These are phyloP conservation scores for Aspergillus affinis DNA, from an alignment of 495 filamentous ascomycete species.

Conservation along the genomic window DNA sequence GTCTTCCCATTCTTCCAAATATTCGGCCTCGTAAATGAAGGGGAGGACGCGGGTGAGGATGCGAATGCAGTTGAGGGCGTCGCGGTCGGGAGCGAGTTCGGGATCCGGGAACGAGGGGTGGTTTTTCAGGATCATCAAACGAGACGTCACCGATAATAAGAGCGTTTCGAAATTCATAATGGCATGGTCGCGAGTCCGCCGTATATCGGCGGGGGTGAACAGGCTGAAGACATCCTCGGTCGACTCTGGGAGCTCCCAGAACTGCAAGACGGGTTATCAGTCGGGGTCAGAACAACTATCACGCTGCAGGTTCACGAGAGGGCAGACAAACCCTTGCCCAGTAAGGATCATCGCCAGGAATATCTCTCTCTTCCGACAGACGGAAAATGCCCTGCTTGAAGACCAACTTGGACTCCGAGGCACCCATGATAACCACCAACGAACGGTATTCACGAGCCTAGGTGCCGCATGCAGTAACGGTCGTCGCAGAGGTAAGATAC, in stretches of 20 bases:
- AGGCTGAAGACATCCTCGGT: slow-evolving; percentile 96
- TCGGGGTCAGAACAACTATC: slow-evolving; percentile 13
- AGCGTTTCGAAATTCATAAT: slow-evolving; percentile 91
- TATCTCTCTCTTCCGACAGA: slow-evolving; percentile 85
- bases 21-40: slow-evolving; percentile 88
- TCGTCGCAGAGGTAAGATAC: not conserved
- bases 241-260: slow-evolving; percentile 97
- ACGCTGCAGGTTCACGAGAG: not conserved
- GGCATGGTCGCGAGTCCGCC: slow-evolving; percentile 82
- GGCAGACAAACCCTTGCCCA: slow-evolving; percentile 73
- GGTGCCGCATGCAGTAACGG: slow-evolving; percentile 31
- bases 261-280: slow-evolving; percentile 51
- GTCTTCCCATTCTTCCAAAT: slow-evolving; percentile 84
- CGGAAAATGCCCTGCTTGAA: slow-evolving; percentile 99
- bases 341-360: slow-evolving; percentile 85
- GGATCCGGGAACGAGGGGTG: slow-evolving; percentile 88
- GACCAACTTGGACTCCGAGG: slow-evolving; percentile 97
- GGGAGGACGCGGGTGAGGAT: slow-evolving; percentile 89
- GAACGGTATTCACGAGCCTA: slow-evolving; percentile 20
- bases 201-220: slow-evolving; percentile 91
- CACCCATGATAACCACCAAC: slow-evolving; percentile 68
- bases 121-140: slow-evolving; percentile 77
- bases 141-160: slow-evolving; percentile 75
- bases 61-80: slow-evolving; percentile 92
- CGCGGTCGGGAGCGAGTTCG: slow-evolving; percentile 82